Evolutionary conservation across 208 protist species (phyloP).

Genomic region (Balamuthia mandrillaris): DNA sequence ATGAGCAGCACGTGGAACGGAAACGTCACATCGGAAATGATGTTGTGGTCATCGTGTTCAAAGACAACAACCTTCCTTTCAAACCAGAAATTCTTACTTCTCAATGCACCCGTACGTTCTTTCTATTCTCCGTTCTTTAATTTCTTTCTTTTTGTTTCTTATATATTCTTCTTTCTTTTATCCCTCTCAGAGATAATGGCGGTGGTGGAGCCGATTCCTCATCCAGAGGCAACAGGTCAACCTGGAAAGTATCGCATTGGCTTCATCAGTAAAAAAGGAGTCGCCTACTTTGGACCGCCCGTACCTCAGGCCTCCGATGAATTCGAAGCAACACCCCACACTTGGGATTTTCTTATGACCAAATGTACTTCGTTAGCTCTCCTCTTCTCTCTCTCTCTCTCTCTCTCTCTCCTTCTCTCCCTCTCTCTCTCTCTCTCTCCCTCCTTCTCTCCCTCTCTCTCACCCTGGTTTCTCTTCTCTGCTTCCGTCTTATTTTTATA

Average conservation of each 20-base stretch:
- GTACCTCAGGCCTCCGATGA: not conserved
- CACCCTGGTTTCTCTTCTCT: no score
- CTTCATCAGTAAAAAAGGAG: not conserved
- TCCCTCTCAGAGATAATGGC: not conserved
- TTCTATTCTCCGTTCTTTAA: not conserved
- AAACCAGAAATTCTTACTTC: not conserved
- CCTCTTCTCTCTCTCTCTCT: not conserved
- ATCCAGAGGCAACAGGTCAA: not conserved
- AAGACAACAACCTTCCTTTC: not conserved
- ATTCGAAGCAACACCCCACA: not conserved
- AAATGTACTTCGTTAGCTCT: not conserved
- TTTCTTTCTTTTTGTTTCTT: not conserved
- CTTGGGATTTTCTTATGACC: not conserved
- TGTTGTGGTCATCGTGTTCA: not conserved
- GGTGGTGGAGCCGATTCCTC: no score
- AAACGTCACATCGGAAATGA: constrained; percentile 15
- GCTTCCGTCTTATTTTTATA: no score
- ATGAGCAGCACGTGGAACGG: not conserved
- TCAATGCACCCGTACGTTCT: not conserved
- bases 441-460: no score
- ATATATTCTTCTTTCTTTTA: not conserved
- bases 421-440: no score
- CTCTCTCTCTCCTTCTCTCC: not conserved
- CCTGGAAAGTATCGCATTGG: not conserved
- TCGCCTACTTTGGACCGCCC: not conserved